phyloP scores from a whole-genome alignment of 2,329 filamentous ascomycete species.

The Epichloe typhina region DNA sequence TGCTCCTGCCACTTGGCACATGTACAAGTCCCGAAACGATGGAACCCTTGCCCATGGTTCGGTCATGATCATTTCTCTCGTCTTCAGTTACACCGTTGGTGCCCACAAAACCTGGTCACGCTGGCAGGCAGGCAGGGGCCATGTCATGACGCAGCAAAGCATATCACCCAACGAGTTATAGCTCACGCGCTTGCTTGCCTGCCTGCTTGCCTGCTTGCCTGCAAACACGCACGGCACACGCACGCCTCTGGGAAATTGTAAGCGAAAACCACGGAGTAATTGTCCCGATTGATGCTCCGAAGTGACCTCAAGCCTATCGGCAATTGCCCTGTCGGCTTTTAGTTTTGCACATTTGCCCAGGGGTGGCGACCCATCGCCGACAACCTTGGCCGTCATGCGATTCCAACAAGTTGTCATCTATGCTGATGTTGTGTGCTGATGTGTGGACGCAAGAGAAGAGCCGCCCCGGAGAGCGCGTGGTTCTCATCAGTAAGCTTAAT shows the following conservation, averaged over 20 bases:
- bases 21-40: neutral
- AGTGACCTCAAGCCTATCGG: constrained; percentile 2
- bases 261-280: neutral
- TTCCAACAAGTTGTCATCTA: no score
- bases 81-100: neutral
- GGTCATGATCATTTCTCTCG: constrained; percentile 1
- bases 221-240: neutral
- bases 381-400: neutral
- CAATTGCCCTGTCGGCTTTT: constrained; percentile 3
- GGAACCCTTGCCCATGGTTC: constrained; percentile 5
- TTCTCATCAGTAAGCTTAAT: no score
- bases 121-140: constrained; percentile 1
- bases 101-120: constrained; percentile 3
- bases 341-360: neutral
- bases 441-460: no score
- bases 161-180: neutral
- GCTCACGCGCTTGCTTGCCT: neutral
- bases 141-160: constrained; percentile 4
- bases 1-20: neutral
- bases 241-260: neutral
- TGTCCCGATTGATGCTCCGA: constrained; percentile 1
- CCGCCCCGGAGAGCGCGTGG: no score
- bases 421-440: no score
- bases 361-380: no score
- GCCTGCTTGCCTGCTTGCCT: neutral